Evolutionary conservation across 192 early-diverging fungal genomes (phyloP).

Genomic region (Geosiphon pyriformis): DNA sequence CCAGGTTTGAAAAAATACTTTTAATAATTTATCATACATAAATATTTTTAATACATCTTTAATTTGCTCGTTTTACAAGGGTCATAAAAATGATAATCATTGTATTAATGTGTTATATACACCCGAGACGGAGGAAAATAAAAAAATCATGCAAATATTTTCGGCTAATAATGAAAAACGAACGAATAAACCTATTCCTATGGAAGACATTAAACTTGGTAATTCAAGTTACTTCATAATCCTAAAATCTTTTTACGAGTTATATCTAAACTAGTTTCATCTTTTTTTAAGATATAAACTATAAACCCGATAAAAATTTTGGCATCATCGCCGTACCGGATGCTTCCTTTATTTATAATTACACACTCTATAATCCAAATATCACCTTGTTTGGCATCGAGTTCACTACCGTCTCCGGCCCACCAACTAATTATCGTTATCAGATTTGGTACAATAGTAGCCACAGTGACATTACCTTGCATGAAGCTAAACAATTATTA

Average conservation of each 20-base stretch:
- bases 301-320: slow-evolving; percentile 25
- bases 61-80: slow-evolving; percentile 30
- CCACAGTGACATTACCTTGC: slow-evolving; percentile 48
- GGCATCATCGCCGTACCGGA: slow-evolving; percentile 53
- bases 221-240: slow-evolving; percentile 20
- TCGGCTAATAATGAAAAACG: slow-evolving; percentile 34
- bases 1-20: slow-evolving; percentile 24
- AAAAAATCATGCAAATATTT: slow-evolving; percentile 35
- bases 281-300: slow-evolving; percentile 27
- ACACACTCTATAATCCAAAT: slow-evolving; percentile 62
- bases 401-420: slow-evolving; percentile 29
- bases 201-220: slow-evolving; percentile 30
- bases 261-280: slow-evolving; percentile 19
- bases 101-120: slow-evolving; percentile 64
- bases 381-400: slow-evolving; percentile 56
- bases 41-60: slow-evolving; percentile 18
- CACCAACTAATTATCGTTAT: slow-evolving; percentile 56
- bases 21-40: not conserved
- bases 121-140: slow-evolving; percentile 36
- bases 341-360: slow-evolving; percentile 61
- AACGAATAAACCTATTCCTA: slow-evolving; percentile 25
- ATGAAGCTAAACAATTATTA: slow-evolving; percentile 54
- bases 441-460: slow-evolving; percentile 73
- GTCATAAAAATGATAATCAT: slow-evolving; percentile 32
- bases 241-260: no score